Conservation (phyloP, 352 stramenopile genomes). For the Phytophthora idaei region DNA sequence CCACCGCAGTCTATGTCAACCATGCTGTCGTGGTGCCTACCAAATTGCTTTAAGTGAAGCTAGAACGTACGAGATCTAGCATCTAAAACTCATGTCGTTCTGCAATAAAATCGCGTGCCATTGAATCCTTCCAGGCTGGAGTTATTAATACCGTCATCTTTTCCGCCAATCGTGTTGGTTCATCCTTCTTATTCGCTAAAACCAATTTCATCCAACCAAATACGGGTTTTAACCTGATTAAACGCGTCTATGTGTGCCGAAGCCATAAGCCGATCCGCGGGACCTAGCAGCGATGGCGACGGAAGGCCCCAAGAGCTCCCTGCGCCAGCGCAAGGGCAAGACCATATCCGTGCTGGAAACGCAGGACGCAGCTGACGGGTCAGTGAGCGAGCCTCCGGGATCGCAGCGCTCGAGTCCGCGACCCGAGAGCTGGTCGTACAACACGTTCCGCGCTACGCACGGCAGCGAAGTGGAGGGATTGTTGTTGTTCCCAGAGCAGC, state of each 20-base stretch:
- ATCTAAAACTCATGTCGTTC: slow-evolving; percentile 3
- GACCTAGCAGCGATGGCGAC: slow-evolving; percentile 10
- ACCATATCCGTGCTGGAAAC: slow-evolving; percentile 17
- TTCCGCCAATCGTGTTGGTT: neutral
- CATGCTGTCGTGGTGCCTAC: neutral
- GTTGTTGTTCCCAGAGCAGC: slow-evolving; percentile 81
- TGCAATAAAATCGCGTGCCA: slow-evolving; percentile 19
- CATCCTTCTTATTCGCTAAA: neutral
- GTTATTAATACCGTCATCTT: neutral
- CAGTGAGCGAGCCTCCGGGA: neutral
- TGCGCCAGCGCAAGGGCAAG: slow-evolving; percentile 29
- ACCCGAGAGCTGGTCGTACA: slow-evolving; percentile 43
- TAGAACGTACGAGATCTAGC: neutral
- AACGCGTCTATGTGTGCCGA: neutral
- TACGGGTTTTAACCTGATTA: neutral
- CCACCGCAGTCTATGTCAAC: neutral
- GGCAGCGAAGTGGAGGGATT: slow-evolving; percentile 65
- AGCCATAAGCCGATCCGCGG: neutral
- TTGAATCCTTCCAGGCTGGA: neutral
- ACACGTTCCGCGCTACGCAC: slow-evolving; percentile 67
- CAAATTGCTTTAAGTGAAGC: slow-evolving; percentile 9
- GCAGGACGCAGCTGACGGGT: neutral
- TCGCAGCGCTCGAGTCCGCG: slow-evolving; percentile 26
- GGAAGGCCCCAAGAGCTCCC: neutral
- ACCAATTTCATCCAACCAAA: neutral